Evolutionary conservation across 352 stramenopile genomes (phyloP), one percentile per base, ranked within the genome.

Genomic region (Phytophthora ramorum): DNA sequence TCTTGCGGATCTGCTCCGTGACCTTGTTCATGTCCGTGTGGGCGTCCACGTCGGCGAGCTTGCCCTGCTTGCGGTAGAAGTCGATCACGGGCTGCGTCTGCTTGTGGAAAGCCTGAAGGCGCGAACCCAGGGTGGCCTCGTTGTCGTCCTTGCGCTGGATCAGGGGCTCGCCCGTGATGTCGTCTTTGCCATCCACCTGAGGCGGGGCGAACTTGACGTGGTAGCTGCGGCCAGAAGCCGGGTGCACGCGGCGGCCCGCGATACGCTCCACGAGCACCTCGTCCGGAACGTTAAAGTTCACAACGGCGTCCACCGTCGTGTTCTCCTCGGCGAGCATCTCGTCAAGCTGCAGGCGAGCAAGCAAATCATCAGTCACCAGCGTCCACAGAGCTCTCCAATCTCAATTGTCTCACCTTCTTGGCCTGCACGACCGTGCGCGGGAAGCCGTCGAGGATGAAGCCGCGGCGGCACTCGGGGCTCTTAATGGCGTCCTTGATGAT

Each of bases 361-460:
- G 22, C 51, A 52, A 44, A 51, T 22, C 35, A 5, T 48, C 26
- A 58, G 22, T 46, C 20, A 52, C 4, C 30, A 13, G 28, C 0
- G 2, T 34, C 8, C 8, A 34, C 28, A 2, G 8, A 30, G 16
- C 38, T 10, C 38, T 35, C 14, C 48, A 62, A 49, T 22, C 46
- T n/a, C 35, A 4, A 20, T 45, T 34, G 30, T 30, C 7, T 17
- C 47, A 96, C 84, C 76, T 97, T 98, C 79, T 99, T 66, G 14
- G 98, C 98, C 84, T 99, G 98, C 54, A 95, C 89, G 30, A 98
- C 90, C 28, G 98, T 99, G 66, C 98, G 95, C 48, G 98, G 98
- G 82, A 99, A 99, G 40, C 98, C 98, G 76, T 99, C 98, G 9
- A 99, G 84, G 75, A 99, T 99, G 76, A 99, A 99, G 34, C 98